A percentile compares a stretch with the other conserved stretches of the same genome.
Evolutionary conservation across 768 basidiomycete species (phyloP).

Genomic region (Trametes punicea): DNA sequence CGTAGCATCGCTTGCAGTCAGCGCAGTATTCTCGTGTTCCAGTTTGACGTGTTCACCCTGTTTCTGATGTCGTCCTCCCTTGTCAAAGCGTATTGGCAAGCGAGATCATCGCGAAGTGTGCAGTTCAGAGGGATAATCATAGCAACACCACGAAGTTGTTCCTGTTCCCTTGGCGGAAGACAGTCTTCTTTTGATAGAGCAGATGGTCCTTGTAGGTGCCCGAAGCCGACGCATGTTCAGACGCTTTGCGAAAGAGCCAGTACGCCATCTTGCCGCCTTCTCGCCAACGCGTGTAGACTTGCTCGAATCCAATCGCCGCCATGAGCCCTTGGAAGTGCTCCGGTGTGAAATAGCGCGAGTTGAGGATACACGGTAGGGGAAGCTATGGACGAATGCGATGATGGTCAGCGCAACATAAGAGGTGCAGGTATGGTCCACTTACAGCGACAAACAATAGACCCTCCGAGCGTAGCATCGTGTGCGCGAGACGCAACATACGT

Average conservation of each 20-base stretch:
- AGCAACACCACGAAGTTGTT: constrained; percentile 77
- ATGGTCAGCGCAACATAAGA: background rate
- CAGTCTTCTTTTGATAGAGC: constrained; percentile 50
- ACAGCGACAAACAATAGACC: constrained; percentile 74
- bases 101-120: background rate
- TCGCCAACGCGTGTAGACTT: constrained; percentile 60
- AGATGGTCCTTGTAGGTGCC: constrained; percentile 11
- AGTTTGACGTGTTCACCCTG: too few species aligned
- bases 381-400: constrained; percentile 46
- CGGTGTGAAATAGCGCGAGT: constrained; percentile 78
- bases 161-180: constrained; percentile 62
- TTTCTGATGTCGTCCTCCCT: background rate
- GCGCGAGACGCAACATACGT: constrained; percentile 63
- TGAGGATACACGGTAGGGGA: constrained; percentile 78
- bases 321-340: constrained; percentile 57
- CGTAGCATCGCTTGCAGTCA: background rate
- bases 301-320: constrained; percentile 58
- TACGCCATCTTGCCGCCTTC: constrained; percentile 82
- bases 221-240: constrained; percentile 34
- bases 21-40: background rate
- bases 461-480: constrained; percentile 47
- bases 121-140: background rate
- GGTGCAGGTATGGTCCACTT: constrained; percentile 28
- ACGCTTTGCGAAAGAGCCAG: constrained; percentile 69
- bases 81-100: too few species aligned